Conservation (phyloP, 352 stramenopile genomes). For the Phytopythium mirpurense region DNA sequence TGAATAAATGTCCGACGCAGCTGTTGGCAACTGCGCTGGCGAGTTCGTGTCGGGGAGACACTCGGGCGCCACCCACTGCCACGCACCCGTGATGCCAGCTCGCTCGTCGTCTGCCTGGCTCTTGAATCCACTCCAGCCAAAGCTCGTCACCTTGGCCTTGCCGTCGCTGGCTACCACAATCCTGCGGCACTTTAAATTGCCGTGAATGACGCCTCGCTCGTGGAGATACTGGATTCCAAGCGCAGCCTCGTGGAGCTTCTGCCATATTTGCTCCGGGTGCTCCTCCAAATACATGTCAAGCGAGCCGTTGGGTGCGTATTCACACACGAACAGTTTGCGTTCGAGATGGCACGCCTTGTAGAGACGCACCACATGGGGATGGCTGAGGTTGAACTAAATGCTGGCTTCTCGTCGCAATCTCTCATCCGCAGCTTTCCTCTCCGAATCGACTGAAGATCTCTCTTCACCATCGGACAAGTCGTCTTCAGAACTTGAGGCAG, state of each 20-base stretch:
- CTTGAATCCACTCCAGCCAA: no score
- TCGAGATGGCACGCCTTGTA: conserved; percentile 16
- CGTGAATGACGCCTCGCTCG: neutral
- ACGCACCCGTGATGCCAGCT: conserved; percentile 1
- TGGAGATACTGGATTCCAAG: neutral
- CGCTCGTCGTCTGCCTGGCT: no score
- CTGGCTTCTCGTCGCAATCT: no score
- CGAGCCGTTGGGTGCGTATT: neutral
- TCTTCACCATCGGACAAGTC: conserved; percentile 2
- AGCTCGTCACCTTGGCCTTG: conserved; percentile 2
- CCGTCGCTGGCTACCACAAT: neutral
- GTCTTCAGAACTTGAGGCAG: no score
- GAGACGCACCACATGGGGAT: conserved; percentile 25
- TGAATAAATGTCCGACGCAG: conserved; percentile 19
- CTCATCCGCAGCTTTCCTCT: conserved; percentile 9
- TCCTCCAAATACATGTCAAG: neutral
- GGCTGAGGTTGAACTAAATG: conserved; percentile 25
- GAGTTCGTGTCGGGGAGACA: no score
- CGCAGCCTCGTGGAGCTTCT: neutral
- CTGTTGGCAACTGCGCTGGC: no score
- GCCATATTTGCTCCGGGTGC: neutral
- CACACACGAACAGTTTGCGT: neutral
- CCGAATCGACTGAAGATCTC: neutral
- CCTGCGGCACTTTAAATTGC: neutral
- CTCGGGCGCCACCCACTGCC: neutral